A percentile compares a stretch with the other conserved stretches of the same genome.
phyloP scores from a whole-genome alignment of 202 grass and related monocot species.

The Miscanthus sacchariflorus region DNA sequence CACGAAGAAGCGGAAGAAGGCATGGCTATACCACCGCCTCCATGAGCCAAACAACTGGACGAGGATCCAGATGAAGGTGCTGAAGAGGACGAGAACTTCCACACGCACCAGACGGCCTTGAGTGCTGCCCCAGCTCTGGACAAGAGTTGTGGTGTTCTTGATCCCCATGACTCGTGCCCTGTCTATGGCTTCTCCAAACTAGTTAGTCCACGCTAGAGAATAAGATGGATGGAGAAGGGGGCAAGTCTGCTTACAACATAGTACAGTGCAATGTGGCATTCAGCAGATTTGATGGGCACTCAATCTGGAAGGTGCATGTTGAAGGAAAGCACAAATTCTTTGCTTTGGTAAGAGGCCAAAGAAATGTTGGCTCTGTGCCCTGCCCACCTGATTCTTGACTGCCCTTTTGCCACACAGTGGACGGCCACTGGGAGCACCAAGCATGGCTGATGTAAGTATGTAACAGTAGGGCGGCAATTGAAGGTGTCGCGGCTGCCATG shows the following conservation, averaged over 20 bases:
- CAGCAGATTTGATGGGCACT: neutral
- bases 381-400: too few relatives aligned
- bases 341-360: neutral
- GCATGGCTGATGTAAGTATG: too few relatives aligned
- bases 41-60: neutral
- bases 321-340: neutral
- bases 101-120: conserved; percentile 10
- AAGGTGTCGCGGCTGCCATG: too few relatives aligned
- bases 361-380: too few relatives aligned
- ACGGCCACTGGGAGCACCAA: too few relatives aligned
- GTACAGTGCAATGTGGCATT: neutral
- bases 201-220: neutral
- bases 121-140: neutral
- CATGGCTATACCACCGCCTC: neutral
- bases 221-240: neutral
- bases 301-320: neutral
- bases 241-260: neutral
- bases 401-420: too few relatives aligned
- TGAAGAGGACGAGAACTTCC: conserved; percentile 26
- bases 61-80: conserved; percentile 2
- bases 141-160: conserved; percentile 1
- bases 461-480: too few relatives aligned
- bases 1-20: neutral
- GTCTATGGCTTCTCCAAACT: neutral
- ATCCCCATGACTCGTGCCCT: neutral